phyloP scores from a whole-genome alignment of 2,329 filamentous ascomycete genomes.

The Arthrobotrys iridis region DNA sequence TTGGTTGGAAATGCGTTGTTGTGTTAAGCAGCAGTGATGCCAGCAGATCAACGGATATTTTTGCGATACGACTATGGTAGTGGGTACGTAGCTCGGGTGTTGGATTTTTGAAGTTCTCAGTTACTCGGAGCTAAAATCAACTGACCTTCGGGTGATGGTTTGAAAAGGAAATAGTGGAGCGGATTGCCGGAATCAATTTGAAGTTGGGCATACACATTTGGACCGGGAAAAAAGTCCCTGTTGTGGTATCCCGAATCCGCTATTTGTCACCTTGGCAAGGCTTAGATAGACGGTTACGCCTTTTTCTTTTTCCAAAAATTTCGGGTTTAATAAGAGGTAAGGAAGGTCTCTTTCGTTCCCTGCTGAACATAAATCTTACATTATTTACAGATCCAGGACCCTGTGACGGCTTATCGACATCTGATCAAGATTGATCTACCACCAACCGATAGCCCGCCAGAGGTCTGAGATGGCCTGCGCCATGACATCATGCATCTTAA shows the following conservation, averaged over 20 bases:
- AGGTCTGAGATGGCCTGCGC: conserved; percentile 40
- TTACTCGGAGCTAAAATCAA: no score
- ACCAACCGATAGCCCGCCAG: conserved; percentile 31
- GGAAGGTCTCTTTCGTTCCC: neutral
- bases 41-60: neutral
- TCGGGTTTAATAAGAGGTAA: no score
- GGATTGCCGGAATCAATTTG: no score
- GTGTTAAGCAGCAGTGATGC: conserved; percentile 8
- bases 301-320: no score
- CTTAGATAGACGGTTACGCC: neutral
- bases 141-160: neutral
- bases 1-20: conserved; percentile 5
- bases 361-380: no score
- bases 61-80: neutral
- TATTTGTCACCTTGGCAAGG: neutral
- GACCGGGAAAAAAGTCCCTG: conserved; percentile 11
- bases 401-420: neutral
- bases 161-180: no score
- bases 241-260: neutral
- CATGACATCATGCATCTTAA: conserved; percentile 50
- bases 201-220: conserved; percentile 3
- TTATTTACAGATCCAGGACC: no score
- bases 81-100: neutral
- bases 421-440: conserved; percentile 8
- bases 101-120: no score